Evolutionary conservation across 345 rosid genomes (phyloP).

Genomic region (Linum lewisii): DNA sequence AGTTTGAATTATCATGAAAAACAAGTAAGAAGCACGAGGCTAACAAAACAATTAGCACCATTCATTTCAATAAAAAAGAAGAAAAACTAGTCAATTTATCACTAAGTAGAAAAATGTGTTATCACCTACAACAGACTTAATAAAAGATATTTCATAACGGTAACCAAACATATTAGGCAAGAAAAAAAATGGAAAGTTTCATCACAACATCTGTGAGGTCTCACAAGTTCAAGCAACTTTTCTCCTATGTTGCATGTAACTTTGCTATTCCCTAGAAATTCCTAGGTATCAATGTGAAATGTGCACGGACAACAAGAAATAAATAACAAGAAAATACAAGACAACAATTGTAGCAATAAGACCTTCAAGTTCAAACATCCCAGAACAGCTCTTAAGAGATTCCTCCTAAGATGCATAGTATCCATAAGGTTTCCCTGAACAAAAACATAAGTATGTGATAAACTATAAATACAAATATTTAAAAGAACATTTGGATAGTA

Average conservation of each 20-base stretch:
- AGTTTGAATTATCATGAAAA: no score
- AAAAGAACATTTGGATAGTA: not conserved
- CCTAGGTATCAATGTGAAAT: not conserved
- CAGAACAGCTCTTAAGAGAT: constrained; percentile 54
- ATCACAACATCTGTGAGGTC: not conserved
- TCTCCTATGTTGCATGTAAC: not conserved
- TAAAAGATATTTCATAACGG: not conserved
- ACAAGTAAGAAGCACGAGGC: not conserved
- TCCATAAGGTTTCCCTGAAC: constrained; percentile 74
- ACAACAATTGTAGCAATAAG: constrained; percentile 15
- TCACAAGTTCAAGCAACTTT: not conserved
- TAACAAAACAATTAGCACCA: not conserved
- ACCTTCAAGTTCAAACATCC: constrained; percentile 59
- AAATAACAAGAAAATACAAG: not conserved
- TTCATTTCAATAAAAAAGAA: no score
- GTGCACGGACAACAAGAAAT: not conserved
- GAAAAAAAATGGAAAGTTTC: not conserved
- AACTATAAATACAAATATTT: not conserved
- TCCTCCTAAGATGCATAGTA: constrained; percentile 65
- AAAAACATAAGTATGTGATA: constrained; percentile 5
- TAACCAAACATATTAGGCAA: not conserved
- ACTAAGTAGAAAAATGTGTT: not conserved
- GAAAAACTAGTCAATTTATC: not conserved
- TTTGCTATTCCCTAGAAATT: not conserved
- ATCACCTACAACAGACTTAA: not conserved